These are phyloP conservation scores for Candida awuae DNA, from an alignment of 805 yeast species.

Conservation along the genomic window DNA sequence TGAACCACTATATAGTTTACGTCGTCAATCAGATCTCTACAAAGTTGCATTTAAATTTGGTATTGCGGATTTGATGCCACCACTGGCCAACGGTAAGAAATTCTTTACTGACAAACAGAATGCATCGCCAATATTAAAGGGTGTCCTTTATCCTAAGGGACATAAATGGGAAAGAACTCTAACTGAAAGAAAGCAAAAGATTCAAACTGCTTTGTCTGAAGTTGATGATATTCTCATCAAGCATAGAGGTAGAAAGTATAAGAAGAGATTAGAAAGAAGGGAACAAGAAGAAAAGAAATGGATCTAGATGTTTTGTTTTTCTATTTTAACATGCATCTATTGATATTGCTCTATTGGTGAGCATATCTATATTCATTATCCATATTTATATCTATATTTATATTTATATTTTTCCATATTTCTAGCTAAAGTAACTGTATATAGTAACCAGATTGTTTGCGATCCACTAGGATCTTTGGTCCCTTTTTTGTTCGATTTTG, in stretches of 20 bases:
- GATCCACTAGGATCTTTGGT: too few species aligned
- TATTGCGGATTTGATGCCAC: conserved; percentile 69
- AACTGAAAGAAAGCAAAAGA: conserved; percentile 49
- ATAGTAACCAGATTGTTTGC: too few species aligned
- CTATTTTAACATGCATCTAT: conserved; percentile 4
- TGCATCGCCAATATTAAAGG: conserved; percentile 62
- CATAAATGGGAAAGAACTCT: conserved; percentile 69
- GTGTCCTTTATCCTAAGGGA: conserved; percentile 72
- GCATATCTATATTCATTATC: too few species aligned
- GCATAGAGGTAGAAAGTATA: conserved; percentile 50
- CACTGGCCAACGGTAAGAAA: conserved; percentile 47
- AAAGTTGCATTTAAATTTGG: conserved; percentile 79
- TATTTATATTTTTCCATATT: too few species aligned
- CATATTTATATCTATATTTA: too few species aligned
- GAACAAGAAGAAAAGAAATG: conserved; percentile 30
- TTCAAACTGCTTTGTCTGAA: conserved; percentile 55
- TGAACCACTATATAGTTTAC: conserved; percentile 66
- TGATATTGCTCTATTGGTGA: too few species aligned
- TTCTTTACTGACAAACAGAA: conserved; percentile 75
- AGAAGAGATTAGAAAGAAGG: conserved; percentile 37
- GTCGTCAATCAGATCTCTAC: conserved; percentile 77
- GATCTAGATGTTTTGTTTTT: conserved; percentile 23
- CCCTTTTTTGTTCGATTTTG: too few species aligned
- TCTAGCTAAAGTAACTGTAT: too few species aligned
- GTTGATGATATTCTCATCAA: conserved; percentile 61